A percentile compares a stretch with the other conserved stretches of the same genome.
Evolutionary conservation across 306 rosid species (phyloP).

Genomic region (Quercus alba): DNA sequence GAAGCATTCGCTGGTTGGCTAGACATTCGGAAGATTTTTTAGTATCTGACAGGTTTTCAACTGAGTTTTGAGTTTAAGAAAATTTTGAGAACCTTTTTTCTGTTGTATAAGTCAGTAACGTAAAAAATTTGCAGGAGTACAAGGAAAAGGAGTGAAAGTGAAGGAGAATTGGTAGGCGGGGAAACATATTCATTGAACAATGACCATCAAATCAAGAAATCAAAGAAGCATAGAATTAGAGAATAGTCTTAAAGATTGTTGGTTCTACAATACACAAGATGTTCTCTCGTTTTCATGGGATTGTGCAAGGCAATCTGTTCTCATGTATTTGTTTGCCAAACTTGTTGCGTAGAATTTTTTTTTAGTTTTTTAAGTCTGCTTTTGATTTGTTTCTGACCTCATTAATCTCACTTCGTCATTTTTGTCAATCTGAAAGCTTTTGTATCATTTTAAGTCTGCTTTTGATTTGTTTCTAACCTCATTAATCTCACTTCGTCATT

Average conservation of each 20-base stretch:
- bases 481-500: background rate
- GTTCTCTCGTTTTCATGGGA: background rate
- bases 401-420: background rate
- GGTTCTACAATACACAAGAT: background rate
- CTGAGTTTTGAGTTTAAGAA: background rate
- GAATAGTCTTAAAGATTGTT: constrained; percentile 29
- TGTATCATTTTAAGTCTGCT: background rate
- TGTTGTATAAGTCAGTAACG: background rate
- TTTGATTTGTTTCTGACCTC: background rate
- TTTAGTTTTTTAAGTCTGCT: background rate
- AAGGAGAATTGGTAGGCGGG: constrained; percentile 29
- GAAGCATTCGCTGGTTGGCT: constrained; percentile 70
- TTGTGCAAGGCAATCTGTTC: background rate
- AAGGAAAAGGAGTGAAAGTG: constrained; percentile 45
- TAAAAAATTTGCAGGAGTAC: constrained; percentile 28
- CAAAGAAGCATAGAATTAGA: constrained; percentile 39
- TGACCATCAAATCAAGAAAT: constrained; percentile 27
- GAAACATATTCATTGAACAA: constrained; percentile 17
- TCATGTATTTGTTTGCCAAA: constrained; percentile 21
- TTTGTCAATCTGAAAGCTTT: background rate
- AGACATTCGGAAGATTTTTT: constrained; percentile 41
- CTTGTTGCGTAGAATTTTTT: background rate
- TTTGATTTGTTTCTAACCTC: background rate
- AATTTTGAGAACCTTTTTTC: background rate
- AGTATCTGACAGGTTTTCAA: constrained; percentile 40